These are phyloP conservation scores for Hyphopichia wangnamkhiaoensis DNA, from an alignment of 1,139 yeast species.

Conservation along the genomic window DNA sequence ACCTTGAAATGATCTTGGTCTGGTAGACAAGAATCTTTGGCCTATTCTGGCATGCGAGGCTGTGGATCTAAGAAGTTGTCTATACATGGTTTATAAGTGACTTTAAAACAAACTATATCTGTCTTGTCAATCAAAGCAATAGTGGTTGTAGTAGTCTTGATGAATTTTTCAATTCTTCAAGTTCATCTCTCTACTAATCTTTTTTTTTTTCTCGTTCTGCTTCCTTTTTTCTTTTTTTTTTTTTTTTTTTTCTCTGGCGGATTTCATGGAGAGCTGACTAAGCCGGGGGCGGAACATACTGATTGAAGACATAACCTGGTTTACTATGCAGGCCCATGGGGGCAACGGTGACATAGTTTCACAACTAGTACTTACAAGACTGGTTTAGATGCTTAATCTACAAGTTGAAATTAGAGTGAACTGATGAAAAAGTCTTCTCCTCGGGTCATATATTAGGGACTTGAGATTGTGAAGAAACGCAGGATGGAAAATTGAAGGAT, in stretches of 20 bases:
- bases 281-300: background rate
- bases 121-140: background rate
- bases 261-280: background rate
- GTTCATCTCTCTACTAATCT: background rate
- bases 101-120: background rate
- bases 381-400: no score
- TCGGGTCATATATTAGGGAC: no score
- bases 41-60: slow-evolving; percentile 5
- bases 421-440: no score
- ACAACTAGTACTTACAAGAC: no score
- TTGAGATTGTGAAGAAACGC: no score
- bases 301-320: no score
- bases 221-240: background rate
- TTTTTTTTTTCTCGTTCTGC: background rate
- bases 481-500: no score
- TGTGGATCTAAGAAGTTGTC: slow-evolving; percentile 8
- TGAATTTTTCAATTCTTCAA: background rate
- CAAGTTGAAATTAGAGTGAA: no score
- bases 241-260: background rate
- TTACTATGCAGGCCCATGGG: no score
- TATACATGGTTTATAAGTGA: slow-evolving; percentile 6
- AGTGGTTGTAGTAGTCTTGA: background rate
- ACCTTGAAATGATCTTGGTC: background rate
- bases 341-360: no score
- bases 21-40: slow-evolving; percentile 2